These are phyloP conservation scores for Solanum ossicruentum DNA, from an alignment of 257 asterid species.

Conservation along the genomic window DNA sequence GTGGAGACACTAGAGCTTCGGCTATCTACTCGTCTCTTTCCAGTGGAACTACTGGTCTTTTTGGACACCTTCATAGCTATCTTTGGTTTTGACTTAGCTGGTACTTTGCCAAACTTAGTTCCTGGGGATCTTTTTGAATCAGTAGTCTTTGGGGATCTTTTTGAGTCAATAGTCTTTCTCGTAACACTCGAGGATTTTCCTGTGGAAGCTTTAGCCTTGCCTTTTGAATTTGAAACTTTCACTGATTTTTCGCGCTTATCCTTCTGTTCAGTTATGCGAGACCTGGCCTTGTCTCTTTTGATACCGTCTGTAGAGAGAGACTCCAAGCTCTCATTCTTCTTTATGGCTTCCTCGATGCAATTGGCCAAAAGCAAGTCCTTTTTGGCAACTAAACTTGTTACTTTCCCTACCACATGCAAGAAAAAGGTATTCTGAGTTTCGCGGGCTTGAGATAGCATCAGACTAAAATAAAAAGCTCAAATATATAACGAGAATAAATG, in stretches of 20 bases:
- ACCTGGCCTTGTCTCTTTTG: conserved; percentile 69
- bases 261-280: conserved; percentile 60
- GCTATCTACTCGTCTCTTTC: conserved; percentile 28
- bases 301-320: conserved; percentile 65
- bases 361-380: conserved; percentile 50
- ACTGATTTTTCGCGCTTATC: conserved; percentile 40
- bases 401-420: conserved; percentile 50
- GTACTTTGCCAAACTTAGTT: conserved; percentile 27
- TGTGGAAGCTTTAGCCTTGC: conserved; percentile 19
- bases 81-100: conserved; percentile 19
- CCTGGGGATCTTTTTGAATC: background rate
- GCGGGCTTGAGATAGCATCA: background rate
- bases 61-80: conserved; percentile 20
- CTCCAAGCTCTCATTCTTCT: conserved; percentile 89
- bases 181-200: conserved; percentile 21
- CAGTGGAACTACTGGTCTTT: conserved; percentile 17
- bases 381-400: conserved; percentile 78
- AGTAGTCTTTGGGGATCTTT: background rate
- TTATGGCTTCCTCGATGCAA: conserved; percentile 74
- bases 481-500: background rate
- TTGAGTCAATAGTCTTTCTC: conserved; percentile 17
- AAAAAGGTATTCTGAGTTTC: background rate
- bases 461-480: background rate
- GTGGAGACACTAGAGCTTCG: conserved; percentile 22
- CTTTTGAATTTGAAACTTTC: conserved; percentile 30